Percentiles rank a stretch among this genome's conserved stretches.
phyloP scores from a whole-genome alignment of 306 rosid species.

The Astragalus glycyphyllos region DNA sequence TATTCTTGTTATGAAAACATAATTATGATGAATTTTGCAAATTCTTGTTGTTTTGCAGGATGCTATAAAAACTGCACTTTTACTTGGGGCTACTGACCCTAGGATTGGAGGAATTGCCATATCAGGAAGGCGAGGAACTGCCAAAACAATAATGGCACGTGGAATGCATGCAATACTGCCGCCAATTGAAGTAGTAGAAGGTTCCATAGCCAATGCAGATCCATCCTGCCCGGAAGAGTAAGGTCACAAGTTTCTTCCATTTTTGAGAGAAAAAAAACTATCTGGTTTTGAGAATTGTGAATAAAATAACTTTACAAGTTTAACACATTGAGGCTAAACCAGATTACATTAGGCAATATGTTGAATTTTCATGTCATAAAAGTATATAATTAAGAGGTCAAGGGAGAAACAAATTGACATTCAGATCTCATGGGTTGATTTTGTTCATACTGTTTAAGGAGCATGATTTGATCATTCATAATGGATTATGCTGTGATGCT shows the following conservation, averaged over 20 bases:
- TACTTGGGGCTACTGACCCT: constrained; percentile 91
- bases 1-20: no score
- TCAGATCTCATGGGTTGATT: background rate
- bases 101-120: constrained; percentile 94
- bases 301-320: background rate
- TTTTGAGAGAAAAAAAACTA: constrained; percentile 5
- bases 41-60: constrained; percentile 59
- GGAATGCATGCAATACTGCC: constrained; percentile 92
- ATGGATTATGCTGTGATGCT: constrained; percentile 6
- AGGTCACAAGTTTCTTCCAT: constrained; percentile 51
- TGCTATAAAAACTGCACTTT: constrained; percentile 90
- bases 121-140: constrained; percentile 92
- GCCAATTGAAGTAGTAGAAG: constrained; percentile 86
- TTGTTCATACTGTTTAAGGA: constrained; percentile 8
- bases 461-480: constrained; percentile 24
- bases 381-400: background rate
- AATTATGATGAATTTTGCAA: constrained; percentile 16
- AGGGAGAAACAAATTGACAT: background rate
- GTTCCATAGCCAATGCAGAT: constrained; percentile 94
- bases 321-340: background rate
- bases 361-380: constrained; percentile 14
- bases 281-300: constrained; percentile 15
- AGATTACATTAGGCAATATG: background rate
- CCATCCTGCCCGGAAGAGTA: constrained; percentile 89
- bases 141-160: constrained; percentile 94